Conservation (phyloP, 129 eudicot genomes). For the Centrapalus pauciflorus region DNA sequence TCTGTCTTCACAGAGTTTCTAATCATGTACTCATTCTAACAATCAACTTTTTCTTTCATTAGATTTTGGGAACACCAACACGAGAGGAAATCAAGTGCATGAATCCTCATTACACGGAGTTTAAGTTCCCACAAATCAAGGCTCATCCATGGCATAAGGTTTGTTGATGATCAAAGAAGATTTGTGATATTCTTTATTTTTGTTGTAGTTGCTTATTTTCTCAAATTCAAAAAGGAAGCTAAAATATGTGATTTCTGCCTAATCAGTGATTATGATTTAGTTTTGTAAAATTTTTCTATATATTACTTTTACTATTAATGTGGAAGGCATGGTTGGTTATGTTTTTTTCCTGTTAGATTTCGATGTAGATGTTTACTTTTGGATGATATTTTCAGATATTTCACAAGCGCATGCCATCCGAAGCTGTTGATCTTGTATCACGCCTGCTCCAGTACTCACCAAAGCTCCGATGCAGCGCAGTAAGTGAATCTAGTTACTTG, state of each 20-base stretch:
- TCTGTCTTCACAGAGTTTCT: not conserved
- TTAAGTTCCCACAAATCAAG: slow-evolving; percentile 94
- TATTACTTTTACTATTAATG: not conserved
- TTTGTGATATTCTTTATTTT: not conserved
- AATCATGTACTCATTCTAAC: not conserved
- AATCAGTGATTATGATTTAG: too few species aligned
- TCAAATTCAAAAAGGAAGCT: too few species aligned
- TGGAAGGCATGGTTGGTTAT: not conserved
- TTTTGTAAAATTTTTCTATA: too few species aligned
- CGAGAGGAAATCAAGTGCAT: slow-evolving; percentile 97
- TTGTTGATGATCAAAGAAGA: not conserved
- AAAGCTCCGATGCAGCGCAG: slow-evolving; percentile 77
- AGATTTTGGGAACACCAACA: slow-evolving; percentile 97
- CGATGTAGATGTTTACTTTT: slow-evolving; percentile 5
- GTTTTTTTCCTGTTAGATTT: not conserved
- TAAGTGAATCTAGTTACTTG: slow-evolving; percentile 40
- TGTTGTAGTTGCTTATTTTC: not conserved
- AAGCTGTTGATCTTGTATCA: slow-evolving; percentile 87
- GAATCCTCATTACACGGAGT: slow-evolving; percentile 94
- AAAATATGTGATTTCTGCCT: too few species aligned
- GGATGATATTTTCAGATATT: slow-evolving; percentile 50
- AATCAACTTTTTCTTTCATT: not conserved
- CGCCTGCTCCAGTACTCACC: slow-evolving; percentile 95
- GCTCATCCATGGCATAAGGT: slow-evolving; percentile 99
- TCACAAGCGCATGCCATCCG: slow-evolving; percentile 82